These are phyloP conservation scores for Neurospora sp. DNA, from an alignment of 495 filamentous ascomycete species.

Conservation along the genomic window DNA sequence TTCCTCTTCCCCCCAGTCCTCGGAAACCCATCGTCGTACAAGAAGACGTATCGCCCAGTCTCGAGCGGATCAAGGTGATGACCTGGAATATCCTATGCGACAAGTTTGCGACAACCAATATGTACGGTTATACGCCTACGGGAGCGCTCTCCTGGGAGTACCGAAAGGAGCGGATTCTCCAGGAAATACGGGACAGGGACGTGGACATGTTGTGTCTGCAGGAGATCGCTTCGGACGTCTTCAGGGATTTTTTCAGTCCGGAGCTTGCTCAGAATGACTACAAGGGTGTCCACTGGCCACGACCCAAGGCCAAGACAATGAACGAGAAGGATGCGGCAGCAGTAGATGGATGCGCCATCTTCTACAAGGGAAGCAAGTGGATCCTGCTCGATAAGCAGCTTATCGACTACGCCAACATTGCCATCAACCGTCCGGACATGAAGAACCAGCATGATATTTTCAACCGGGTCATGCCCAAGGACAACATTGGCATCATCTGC, in stretches of 20 bases:
- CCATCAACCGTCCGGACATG: constrained; percentile 88
- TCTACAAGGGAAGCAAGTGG: constrained; percentile 88
- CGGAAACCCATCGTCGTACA: constrained; percentile 37
- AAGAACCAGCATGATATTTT: constrained; percentile 93
- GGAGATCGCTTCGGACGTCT: constrained; percentile 83
- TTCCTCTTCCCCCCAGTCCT: constrained; percentile 54
- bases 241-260: constrained; percentile 77
- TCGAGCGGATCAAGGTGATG: constrained; percentile 59
- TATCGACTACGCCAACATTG: constrained; percentile 82
- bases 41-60: constrained; percentile 36
- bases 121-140: constrained; percentile 83
- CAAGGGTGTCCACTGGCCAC: constrained; percentile 85
- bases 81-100: constrained; percentile 95
- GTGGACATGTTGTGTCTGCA: constrained; percentile 89
- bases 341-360: constrained; percentile 93
- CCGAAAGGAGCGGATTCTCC: constrained; percentile 67
- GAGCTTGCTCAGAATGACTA: constrained; percentile 77
- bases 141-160: constrained; percentile 76
- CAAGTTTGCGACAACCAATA: constrained; percentile 67
- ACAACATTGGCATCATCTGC: constrained; percentile 83
- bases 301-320: constrained; percentile 82
- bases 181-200: constrained; percentile 67
- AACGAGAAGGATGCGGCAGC: constrained; percentile 70
- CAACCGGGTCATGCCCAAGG: constrained; percentile 95
- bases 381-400: constrained; percentile 87